Evolutionary conservation across 192 early-diverging fungal genomes (phyloP).

Genomic region (Coemansia sp.): DNA sequence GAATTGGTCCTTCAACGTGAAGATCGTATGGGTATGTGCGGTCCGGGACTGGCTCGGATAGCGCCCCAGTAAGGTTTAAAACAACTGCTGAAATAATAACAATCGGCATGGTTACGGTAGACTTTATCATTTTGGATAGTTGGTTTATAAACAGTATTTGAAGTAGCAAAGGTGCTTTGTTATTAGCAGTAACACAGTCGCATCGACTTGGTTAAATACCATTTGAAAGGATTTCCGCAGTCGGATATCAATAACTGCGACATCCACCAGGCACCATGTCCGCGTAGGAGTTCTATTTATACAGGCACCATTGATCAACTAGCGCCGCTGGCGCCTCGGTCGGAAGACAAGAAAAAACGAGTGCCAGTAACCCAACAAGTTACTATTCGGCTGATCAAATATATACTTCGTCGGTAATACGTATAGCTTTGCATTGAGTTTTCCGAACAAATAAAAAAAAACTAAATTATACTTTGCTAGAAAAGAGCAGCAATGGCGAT

Average conservation of each 20-base stretch:
- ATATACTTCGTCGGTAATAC: too few relatives aligned
- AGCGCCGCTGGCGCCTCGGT: conserved; percentile 1
- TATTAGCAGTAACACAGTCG: neutral
- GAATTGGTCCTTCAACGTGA: conserved; percentile 30
- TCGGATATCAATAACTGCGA: too few relatives aligned
- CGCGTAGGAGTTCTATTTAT: too few relatives aligned
- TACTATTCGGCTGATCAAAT: too few relatives aligned
- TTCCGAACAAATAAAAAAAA: neutral
- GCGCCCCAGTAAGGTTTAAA: neutral
- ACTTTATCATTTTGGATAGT: neutral
- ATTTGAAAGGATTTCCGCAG: neutral
- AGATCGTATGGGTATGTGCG: conserved; percentile 32
- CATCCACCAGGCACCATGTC: too few relatives aligned
- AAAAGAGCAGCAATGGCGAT: conserved; percentile 7
- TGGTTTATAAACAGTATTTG: neutral
- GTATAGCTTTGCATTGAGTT: neutral
- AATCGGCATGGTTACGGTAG: neutral
- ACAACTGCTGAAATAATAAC: conserved; percentile 4
- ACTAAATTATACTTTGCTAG: neutral
- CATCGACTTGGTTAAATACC: neutral
- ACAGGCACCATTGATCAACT: neutral
- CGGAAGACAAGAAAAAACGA: neutral
- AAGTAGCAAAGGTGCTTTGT: neutral
- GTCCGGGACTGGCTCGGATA: conserved; percentile 3
- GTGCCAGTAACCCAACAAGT: too few relatives aligned